Evolutionary conservation across 2,329 filamentous ascomycete genomes (phyloP).

Genomic region (Proliferodiscus dingleyae): DNA sequence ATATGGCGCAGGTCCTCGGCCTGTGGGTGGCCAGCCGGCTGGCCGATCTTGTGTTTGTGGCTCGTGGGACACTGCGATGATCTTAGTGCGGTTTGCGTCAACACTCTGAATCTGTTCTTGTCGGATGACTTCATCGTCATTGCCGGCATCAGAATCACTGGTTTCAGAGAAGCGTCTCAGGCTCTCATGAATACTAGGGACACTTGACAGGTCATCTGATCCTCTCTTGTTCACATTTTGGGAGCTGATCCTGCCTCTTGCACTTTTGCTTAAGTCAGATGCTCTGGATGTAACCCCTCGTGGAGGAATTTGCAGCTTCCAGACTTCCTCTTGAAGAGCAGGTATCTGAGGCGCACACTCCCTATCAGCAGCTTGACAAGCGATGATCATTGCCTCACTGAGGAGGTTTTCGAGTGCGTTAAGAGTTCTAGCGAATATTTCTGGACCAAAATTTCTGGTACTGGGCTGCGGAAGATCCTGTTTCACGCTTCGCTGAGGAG

Average conservation of each 20-base stretch:
- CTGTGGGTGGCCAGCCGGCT: conserved; percentile 9
- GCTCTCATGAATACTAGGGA: conserved; percentile 27
- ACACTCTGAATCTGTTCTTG: not conserved
- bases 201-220: conserved; percentile 15
- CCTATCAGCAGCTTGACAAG: conserved; percentile 30
- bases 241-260: not conserved
- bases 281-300: conserved; percentile 11
- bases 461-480: conserved; percentile 4
- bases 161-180: conserved; percentile 19
- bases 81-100: conserved; percentile 1
- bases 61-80: not conserved
- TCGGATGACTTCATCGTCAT: conserved; percentile 6
- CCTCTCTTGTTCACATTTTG: not conserved
- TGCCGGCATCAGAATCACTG: conserved; percentile 15
- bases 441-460: conserved; percentile 12
- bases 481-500: conserved; percentile 4
- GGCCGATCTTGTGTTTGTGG: not conserved
- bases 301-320: conserved; percentile 20
- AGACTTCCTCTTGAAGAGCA: conserved; percentile 18
- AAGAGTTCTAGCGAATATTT: conserved; percentile 32
- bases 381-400: conserved; percentile 34
- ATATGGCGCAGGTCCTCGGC: conserved; percentile 15
- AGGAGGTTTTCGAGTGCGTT: conserved; percentile 33
- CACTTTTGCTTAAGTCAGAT: not conserved
- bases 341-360: conserved; percentile 19